Evolutionary conservation across 2,329 filamentous ascomycete genomes (phyloP), one percentile per base, ranked within the genome.

Genomic region (Emergomyces africanus): DNA sequence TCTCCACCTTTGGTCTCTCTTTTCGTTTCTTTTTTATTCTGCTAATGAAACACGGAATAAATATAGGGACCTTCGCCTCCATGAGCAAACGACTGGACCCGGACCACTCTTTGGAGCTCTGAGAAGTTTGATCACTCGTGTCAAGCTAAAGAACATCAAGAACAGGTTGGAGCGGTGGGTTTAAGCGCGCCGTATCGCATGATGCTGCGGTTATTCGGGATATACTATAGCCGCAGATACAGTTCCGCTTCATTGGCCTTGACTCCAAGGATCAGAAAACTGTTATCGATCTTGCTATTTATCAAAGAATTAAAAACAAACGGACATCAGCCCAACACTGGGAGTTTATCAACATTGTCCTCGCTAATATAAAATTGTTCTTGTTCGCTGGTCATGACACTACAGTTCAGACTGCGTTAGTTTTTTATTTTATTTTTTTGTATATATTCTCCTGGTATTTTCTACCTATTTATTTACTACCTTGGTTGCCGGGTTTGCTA

Each of bases 121-220:
- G 42, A 46, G 35, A 56, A 23, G 25, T 30, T 28, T 50, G 51
- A 51, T 41, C 41, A 9, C 57, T 28, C 14, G n/a, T 30, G 46
- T 58, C 15, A 58, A 58, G 23, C 18, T 58, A 28, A 58, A 53
- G 57, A 58, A 58, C 20, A 41, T 58, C 46, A 41, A 28, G 30
- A 58, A 51, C 46, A 20, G 51, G 51, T 41, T 46, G 42, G 42
- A 46, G 25, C 42, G 42, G 42, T 9, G 42, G 14, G 6, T 51
- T 51, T 25, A 58, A 41, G 33, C 6, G 33, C 33, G 42, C 51
- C 30, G 37, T 58, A 41, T 42, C 51, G 6, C 46, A 46, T 14
- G 10, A 46, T 25, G 42, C 42, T 2, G 42, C 42, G 20, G 25
- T n/a, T 5, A 46, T 46, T 9, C 42, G 42, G 20, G 42, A 46